A percentile compares a stretch with the other conserved stretches of the same genome.
Conservation (phyloP, 1,284 basidiomycete genomes). For the Naganishia albida region DNA sequence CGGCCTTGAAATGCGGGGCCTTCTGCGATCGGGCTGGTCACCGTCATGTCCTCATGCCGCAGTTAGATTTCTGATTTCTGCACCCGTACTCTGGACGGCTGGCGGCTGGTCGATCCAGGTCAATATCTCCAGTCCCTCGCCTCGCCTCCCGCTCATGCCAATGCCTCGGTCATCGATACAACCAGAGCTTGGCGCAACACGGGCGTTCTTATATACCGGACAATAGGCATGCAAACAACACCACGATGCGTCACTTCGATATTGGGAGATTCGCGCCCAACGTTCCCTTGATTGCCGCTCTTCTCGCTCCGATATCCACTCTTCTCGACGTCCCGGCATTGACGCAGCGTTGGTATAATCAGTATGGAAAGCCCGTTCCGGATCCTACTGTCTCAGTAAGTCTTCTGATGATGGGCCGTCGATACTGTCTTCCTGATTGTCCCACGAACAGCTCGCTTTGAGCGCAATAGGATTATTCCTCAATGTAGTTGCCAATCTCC, state of each 20-base stretch:
- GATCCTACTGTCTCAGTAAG: constrained; percentile 30
- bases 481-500: constrained; percentile 55
- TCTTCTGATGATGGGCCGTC: neutral
- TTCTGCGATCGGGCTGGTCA: no score
- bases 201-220: neutral
- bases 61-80: no score
- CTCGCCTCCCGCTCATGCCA: no score
- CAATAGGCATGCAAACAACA: constrained; percentile 12
- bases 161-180: neutral
- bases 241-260: constrained; percentile 12
- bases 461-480: constrained; percentile 53
- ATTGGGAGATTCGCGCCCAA: constrained; percentile 7
- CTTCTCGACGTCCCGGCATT: constrained; percentile 56
- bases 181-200: neutral
- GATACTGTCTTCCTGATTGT: constrained; percentile 10
- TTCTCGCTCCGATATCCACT: constrained; percentile 54
- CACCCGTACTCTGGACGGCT: no score
- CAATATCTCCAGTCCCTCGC: no score
- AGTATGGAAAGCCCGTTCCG: constrained; percentile 19
- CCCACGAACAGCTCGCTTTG: constrained; percentile 45
- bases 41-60: no score
- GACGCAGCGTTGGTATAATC: constrained; percentile 36
- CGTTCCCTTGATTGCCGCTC: constrained; percentile 51
- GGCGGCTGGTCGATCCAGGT: no score
- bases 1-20: no score